These are phyloP conservation scores for Umbellularia californica DNA, from an alignment of 164 flowering plant species.

Conservation along the genomic window DNA sequence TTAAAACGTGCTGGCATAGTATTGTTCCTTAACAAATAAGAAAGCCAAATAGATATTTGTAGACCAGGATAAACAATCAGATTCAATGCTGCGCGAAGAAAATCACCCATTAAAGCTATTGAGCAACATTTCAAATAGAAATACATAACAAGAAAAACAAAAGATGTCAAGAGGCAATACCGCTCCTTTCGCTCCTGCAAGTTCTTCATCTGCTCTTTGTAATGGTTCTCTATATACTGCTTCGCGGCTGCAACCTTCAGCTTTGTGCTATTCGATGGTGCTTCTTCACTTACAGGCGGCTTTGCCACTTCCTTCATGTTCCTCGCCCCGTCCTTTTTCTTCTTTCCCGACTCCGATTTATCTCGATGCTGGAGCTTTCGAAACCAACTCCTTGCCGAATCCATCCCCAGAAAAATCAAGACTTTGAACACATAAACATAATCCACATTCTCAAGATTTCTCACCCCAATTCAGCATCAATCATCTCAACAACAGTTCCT, in stretches of 20 bases:
- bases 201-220: constrained; percentile 86
- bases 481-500: not conserved
- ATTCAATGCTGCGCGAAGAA: not conserved
- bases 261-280: constrained; percentile 75
- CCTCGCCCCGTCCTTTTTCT: constrained; percentile 39
- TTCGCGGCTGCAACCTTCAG: constrained; percentile 96
- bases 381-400: constrained; percentile 50
- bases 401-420: constrained; percentile 11
- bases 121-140: not conserved
- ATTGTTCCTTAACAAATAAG: not conserved
- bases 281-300: constrained; percentile 44
- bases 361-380: constrained; percentile 52
- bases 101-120: not conserved
- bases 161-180: constrained; percentile 31
- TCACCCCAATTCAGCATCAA: not conserved
- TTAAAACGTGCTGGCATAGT: not conserved
- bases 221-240: constrained; percentile 92
- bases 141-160: not conserved
- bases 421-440: not conserved
- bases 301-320: constrained; percentile 42
- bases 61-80: not conserved
- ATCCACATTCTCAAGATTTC: not conserved
- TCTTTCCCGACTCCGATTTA: constrained; percentile 35
- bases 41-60: not conserved
- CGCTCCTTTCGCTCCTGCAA: constrained; percentile 78